These are phyloP conservation scores for Capsaspora owczarzaki DNA, from an alignment of 78 protist genomes.

Conservation along the genomic window DNA sequence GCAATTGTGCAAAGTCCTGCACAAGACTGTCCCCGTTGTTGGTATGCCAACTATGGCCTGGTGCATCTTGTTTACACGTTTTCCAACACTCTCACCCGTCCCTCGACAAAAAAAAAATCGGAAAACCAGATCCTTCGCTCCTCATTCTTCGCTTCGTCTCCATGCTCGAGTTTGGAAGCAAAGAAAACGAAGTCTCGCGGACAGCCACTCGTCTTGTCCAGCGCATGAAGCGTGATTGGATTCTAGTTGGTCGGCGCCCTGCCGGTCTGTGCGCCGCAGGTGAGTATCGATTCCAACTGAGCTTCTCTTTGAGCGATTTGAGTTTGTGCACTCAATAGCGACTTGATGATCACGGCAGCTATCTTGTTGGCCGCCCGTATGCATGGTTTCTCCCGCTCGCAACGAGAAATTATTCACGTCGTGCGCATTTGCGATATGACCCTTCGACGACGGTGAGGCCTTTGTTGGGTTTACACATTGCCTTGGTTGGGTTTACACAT, in stretches of 20 bases:
- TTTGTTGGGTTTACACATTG: background rate
- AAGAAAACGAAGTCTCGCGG: conserved; percentile 21
- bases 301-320: background rate
- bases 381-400: conserved; percentile 77
- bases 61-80: background rate
- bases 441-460: conserved; percentile 13
- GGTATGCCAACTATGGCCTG: conserved; percentile 16
- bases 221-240: conserved; percentile 92
- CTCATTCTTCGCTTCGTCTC: conserved; percentile 80
- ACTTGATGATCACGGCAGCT: conserved; percentile 32
- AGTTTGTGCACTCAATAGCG: background rate
- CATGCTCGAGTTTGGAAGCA: conserved; percentile 72
- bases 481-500: background rate
- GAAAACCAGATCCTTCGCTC: conserved; percentile 71
- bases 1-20: conserved; percentile 42
- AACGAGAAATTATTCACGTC: conserved; percentile 55
- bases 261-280: conserved; percentile 87
- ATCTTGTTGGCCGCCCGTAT: conserved; percentile 86
- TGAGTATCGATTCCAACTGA: background rate
- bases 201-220: conserved; percentile 75
- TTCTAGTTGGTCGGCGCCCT: conserved; percentile 83
- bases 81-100: background rate
- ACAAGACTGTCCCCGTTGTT: conserved; percentile 17
- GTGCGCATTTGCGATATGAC: conserved; percentile 80
- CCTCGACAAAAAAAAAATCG: background rate